A percentile compares a stretch with the other conserved stretches of the same genome.
These are phyloP conservation scores for Babesia divergens DNA, from an alignment of 169 alveolate genomes.

Conservation along the genomic window DNA sequence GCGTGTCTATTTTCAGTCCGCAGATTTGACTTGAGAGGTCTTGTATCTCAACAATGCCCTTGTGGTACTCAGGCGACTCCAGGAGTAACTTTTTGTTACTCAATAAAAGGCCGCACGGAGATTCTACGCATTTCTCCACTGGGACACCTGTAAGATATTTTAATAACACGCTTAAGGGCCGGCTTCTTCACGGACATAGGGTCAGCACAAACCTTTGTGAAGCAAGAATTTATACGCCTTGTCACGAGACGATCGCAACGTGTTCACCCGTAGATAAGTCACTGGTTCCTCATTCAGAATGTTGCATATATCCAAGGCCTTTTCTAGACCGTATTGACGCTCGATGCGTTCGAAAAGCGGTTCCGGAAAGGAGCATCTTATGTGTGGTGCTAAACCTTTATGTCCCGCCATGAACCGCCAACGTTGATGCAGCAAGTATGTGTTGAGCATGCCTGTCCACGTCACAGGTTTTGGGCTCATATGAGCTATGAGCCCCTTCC, in stretches of 20 bases:
- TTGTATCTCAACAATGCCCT: constrained; percentile 89
- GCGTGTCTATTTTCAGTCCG: constrained; percentile 70
- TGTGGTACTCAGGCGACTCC: constrained; percentile 82
- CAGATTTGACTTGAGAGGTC: constrained; percentile 88
- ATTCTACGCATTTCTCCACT: constrained; percentile 80
- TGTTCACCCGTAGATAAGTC: constrained; percentile 78
- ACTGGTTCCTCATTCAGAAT: constrained; percentile 81
- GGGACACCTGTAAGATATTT: constrained; percentile 67
- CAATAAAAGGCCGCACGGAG: constrained; percentile 84
- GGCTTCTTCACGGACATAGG: not conserved
- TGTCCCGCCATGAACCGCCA: constrained; percentile 80
- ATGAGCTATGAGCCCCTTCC: constrained; percentile 76
- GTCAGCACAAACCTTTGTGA: constrained; percentile 54
- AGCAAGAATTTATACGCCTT: constrained; percentile 70
- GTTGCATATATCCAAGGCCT: constrained; percentile 77
- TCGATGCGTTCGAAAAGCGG: constrained; percentile 73
- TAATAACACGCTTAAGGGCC: not conserved
- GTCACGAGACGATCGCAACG: constrained; percentile 67
- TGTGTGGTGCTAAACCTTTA: constrained; percentile 75
- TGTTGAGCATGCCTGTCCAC: constrained; percentile 72
- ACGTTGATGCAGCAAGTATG: constrained; percentile 70
- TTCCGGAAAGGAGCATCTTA: constrained; percentile 83
- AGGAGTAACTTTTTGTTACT: constrained; percentile 75
- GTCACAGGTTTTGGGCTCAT: constrained; percentile 71
- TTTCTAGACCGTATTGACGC: constrained; percentile 73